phyloP scores from a whole-genome alignment of 164 flowering plant genomes.

The Vitis riparia region DNA sequence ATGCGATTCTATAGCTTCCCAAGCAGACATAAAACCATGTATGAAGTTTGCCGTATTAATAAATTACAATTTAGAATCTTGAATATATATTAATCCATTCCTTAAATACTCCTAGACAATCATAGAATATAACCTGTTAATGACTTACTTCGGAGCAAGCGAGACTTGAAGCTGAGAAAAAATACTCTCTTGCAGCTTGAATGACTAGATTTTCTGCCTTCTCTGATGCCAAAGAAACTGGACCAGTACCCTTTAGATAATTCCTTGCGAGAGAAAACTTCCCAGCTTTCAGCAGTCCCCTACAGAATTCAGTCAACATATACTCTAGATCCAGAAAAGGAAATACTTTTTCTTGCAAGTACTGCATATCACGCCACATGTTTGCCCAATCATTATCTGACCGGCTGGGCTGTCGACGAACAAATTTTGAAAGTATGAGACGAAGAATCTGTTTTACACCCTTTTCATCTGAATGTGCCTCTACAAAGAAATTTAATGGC shows the following conservation, averaged over 20 bases:
- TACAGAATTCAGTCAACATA: constrained; percentile 85
- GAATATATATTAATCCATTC: not conserved
- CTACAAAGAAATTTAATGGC: constrained; percentile 69
- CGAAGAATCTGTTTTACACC: constrained; percentile 93
- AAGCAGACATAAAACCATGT: not conserved
- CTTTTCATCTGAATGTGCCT: constrained; percentile 73
- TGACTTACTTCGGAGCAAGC: constrained; percentile 79
- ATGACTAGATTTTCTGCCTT: constrained; percentile 91
- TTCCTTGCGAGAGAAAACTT: constrained; percentile 94
- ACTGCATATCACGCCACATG: constrained; percentile 95
- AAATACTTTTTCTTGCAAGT: constrained; percentile 85
- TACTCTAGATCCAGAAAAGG: constrained; percentile 87
- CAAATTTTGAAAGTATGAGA: constrained; percentile 92
- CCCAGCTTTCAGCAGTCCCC: constrained; percentile 95
- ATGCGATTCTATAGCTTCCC: not conserved
- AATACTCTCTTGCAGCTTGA: constrained; percentile 94
- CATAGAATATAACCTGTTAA: not conserved
- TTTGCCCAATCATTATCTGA: constrained; percentile 94
- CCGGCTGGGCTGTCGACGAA: constrained; percentile 78
- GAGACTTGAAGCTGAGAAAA: constrained; percentile 94
- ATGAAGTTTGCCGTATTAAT: not conserved
- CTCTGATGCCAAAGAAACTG: constrained; percentile 68
- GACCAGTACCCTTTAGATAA: constrained; percentile 79
- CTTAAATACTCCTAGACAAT: not conserved
- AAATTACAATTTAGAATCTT: not conserved